Conservation (phyloP, 441 rosid species). For the Populus tomentosa region DNA sequence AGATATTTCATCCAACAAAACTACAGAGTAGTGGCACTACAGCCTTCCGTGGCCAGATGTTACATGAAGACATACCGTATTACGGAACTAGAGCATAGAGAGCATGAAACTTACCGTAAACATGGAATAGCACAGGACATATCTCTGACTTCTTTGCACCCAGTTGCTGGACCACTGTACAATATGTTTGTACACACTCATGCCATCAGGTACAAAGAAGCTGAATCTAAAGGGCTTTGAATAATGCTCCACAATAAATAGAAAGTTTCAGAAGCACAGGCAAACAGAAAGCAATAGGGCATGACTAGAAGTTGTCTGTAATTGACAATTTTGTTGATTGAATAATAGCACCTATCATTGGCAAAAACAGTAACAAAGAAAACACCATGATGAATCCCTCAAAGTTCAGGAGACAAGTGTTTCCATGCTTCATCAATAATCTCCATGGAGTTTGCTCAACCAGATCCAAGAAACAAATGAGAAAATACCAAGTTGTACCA, state of each 20-base stretch:
- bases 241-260: background rate
- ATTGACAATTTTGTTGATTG: background rate
- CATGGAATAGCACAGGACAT: background rate
- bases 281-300: background rate
- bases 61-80: background rate
- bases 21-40: background rate
- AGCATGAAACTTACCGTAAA: background rate
- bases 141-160: background rate
- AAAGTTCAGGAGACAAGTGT: background rate
- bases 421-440: background rate
- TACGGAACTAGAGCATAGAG: background rate
- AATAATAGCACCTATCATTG: background rate
- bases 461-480: background rate
- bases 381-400: background rate
- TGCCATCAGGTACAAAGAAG: conserved; percentile 2
- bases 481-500: background rate
- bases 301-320: background rate
- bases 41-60: background rate
- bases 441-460: background rate
- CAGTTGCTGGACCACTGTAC: conserved; percentile 4
- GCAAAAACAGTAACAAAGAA: background rate
- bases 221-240: background rate
- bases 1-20: background rate
- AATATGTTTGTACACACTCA: background rate
- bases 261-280: background rate